Evolutionary conservation across 495 filamentous ascomycete species (phyloP).

Genomic region (Recurvomyces mirabilis): DNA sequence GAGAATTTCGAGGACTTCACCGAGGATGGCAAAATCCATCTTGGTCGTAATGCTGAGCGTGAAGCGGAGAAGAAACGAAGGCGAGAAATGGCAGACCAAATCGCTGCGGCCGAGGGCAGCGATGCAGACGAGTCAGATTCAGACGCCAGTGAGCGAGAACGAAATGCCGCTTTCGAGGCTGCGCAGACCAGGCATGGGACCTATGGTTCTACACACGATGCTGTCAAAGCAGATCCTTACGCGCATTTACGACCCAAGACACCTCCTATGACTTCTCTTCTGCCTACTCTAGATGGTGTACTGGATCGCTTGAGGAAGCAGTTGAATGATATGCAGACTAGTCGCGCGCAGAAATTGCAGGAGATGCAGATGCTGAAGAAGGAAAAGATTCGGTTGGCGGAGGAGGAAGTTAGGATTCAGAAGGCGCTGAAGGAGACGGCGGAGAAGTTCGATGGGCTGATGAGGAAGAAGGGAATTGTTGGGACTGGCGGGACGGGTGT

Average conservation of each 20-base stretch:
- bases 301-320: slow-evolving; percentile 40
- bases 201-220: slow-evolving; percentile 34
- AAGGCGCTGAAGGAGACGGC: slow-evolving; percentile 69
- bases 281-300: slow-evolving; percentile 44
- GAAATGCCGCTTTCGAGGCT: slow-evolving; percentile 75
- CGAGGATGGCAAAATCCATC: slow-evolving; percentile 66
- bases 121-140: slow-evolving; percentile 32
- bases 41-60: slow-evolving; percentile 71
- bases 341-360: slow-evolving; percentile 41
- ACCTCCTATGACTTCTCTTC: slow-evolving; percentile 43
- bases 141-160: slow-evolving; percentile 69
- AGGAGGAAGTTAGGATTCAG: slow-evolving; percentile 72
- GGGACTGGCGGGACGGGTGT: slow-evolving; percentile 10
- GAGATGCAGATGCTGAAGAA: slow-evolving; percentile 50
- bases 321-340: slow-evolving; percentile 45
- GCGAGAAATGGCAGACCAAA: slow-evolving; percentile 71
- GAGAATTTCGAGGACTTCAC: slow-evolving; percentile 93
- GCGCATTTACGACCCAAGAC: slow-evolving; percentile 36
- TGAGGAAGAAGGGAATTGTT: slow-evolving; percentile 41
- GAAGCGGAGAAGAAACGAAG: slow-evolving; percentile 56
- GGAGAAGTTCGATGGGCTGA: slow-evolving; percentile 58
- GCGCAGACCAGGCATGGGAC: slow-evolving; percentile 69
- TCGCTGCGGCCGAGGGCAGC: slow-evolving; percentile 68
- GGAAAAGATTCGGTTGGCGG: slow-evolving; percentile 59
- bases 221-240: slow-evolving; percentile 26